These are phyloP conservation scores for Trichosporon ovoides DNA, from an alignment of 1,284 basidiomycete species.

Conservation along the genomic window DNA sequence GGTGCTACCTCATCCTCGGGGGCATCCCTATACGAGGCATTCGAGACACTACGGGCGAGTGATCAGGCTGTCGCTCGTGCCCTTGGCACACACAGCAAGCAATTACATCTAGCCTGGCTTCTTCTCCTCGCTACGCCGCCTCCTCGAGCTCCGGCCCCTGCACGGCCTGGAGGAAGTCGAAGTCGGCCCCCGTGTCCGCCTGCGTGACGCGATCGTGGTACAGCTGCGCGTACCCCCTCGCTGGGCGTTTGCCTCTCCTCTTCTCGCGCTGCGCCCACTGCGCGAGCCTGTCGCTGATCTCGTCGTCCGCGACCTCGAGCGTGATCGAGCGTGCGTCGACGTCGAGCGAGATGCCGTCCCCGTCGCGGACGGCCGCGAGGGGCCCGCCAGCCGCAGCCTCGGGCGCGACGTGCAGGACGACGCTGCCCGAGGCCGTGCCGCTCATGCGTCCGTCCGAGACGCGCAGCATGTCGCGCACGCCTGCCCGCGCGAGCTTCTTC, in stretches of 20 bases:
- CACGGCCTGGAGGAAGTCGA: slow-evolving; percentile 33
- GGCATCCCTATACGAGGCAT: too few species aligned
- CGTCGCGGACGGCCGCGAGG: slow-evolving; percentile 39
- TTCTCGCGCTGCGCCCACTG: slow-evolving; percentile 18
- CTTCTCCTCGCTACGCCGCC: too few species aligned
- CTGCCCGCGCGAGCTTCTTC: slow-evolving; percentile 36
- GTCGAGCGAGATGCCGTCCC: slow-evolving; percentile 41
- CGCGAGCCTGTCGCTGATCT: slow-evolving; percentile 26
- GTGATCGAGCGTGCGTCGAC: slow-evolving; percentile 30
- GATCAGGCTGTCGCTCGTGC: too few species aligned
- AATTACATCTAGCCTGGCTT: too few species aligned
- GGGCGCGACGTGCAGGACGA: slow-evolving; percentile 45
- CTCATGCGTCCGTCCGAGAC: slow-evolving; percentile 46
- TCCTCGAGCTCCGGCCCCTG: not conserved
- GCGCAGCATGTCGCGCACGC: slow-evolving; percentile 46
- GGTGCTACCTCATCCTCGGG: too few species aligned
- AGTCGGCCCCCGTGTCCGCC: slow-evolving; percentile 41
- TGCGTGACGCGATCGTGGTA: slow-evolving; percentile 37
- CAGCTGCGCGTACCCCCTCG: slow-evolving; percentile 38
- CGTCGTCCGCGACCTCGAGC: slow-evolving; percentile 24
- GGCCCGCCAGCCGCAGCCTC: slow-evolving; percentile 46
- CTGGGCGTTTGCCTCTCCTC: slow-evolving; percentile 6
- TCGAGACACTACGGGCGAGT: too few species aligned
- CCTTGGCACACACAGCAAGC: too few species aligned
- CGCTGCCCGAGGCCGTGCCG: slow-evolving; percentile 43